A percentile compares a stretch with the other conserved stretches of the same genome.
phyloP scores from a whole-genome alignment of 73 alveolate species.

The Paraurostyla sp. region DNA sequence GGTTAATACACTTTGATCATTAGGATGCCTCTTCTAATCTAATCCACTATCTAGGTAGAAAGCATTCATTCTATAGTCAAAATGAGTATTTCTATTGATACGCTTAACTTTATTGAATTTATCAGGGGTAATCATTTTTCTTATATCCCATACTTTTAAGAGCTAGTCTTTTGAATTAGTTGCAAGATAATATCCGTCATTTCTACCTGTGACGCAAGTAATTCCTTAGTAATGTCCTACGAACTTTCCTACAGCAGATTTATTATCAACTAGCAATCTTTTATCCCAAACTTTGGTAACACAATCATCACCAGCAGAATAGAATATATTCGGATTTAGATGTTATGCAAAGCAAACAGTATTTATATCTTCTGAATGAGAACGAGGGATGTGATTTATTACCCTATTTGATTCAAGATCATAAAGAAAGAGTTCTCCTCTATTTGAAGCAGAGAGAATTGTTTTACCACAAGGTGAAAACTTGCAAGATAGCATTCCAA shows the following conservation, averaged over 20 bases:
- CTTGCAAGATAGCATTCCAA: slow-evolving; percentile 74
- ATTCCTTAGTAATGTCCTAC: slow-evolving; percentile 88
- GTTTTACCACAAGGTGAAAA: slow-evolving; percentile 80
- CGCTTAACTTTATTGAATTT: background rate
- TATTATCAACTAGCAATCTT: slow-evolving; percentile 64
- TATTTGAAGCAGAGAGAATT: slow-evolving; percentile 73
- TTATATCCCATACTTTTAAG: slow-evolving; percentile 83
- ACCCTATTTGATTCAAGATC: slow-evolving; percentile 67
- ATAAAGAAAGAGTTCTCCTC: slow-evolving; percentile 64
- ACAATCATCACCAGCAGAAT: slow-evolving; percentile 88
- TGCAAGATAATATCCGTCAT: slow-evolving; percentile 79
- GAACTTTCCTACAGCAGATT: slow-evolving; percentile 73
- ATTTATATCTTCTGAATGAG: slow-evolving; percentile 88
- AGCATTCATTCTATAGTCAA: slow-evolving; percentile 77
- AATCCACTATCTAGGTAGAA: slow-evolving; percentile 47
- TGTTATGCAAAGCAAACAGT: slow-evolving; percentile 80
- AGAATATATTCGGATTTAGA: slow-evolving; percentile 75
- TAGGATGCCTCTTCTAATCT: slow-evolving; percentile 45
- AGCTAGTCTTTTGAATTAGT: slow-evolving; percentile 85
- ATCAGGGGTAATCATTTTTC: slow-evolving; percentile 68
- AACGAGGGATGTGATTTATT: slow-evolving; percentile 17
- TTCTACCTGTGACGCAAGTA: slow-evolving; percentile 77
- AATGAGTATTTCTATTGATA: slow-evolving; percentile 11
- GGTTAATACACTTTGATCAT: slow-evolving; percentile 78
- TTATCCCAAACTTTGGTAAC: slow-evolving; percentile 83